Evolutionary conservation across 169 alveolate species (phyloP), one percentile per base, ranked within the genome.

Genomic region (Babesia divergens): DNA sequence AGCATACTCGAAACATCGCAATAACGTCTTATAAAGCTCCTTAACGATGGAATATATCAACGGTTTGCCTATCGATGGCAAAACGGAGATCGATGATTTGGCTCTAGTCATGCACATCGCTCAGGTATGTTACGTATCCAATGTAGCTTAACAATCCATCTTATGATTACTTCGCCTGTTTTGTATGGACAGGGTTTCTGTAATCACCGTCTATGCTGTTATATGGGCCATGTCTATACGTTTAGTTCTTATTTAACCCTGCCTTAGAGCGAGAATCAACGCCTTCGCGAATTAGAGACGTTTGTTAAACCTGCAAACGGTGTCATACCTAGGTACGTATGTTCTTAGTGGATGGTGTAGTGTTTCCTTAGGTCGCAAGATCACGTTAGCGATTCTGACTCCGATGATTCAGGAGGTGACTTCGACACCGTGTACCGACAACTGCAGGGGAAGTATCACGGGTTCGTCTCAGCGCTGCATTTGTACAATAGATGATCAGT

Each of bases 81-180:
- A 54, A 22, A 80, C 67, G 3, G 88, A 80, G 65, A 72, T 68
- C 22, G 88, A 80, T 37, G 88, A 80, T 58, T 38, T 80, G 53
- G 65, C 83, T 64, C 69, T 80, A 24, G 88, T 80, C 24, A 38
- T 72, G 49, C 88, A 80, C 79, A 65, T 80, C 37, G 88, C 88
- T 52, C 59, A 69, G 53, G 88, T 80, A 70, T 14, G 59, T 43
- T 20, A 2, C 26, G 18, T 11, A 22, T 18, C 28, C 35, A 14
- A 4, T 3, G 5, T 24, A 8, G 26, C n/a, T 13, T 5, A 2
- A 40, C 9, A 9, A 3, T 24, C 2, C 7, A 20, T 5, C 24
- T 49, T 32, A 49, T 54, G 65, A 11, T 8, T 13, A 18, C 7
- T 5, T 54, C 14, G 52, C 5, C 58, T 20, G 13, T 54, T 13